These are phyloP conservation scores for Arachnomyces sp. DNA, from an alignment of 2,329 filamentous ascomycete species.

Conservation along the genomic window DNA sequence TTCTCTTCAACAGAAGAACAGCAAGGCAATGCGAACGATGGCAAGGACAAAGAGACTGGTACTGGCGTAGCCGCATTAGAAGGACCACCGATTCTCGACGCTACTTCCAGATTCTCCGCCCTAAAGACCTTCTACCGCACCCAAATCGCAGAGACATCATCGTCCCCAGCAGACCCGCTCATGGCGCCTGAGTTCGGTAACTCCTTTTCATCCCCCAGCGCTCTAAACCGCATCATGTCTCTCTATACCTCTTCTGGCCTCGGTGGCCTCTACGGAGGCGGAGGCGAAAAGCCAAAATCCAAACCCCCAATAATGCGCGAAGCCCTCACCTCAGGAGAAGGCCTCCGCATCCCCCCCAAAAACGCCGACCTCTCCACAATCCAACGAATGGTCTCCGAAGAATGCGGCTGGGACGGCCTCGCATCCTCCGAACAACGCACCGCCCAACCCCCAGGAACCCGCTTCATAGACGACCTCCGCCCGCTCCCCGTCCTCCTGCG, in stretches of 20 bases:
- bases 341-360: conserved; percentile 55
- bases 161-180: conserved; percentile 44
- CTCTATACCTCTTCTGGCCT: conserved; percentile 61
- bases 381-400: conserved; percentile 46
- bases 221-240: conserved; percentile 82
- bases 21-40: conserved; percentile 18
- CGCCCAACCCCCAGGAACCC: conserved; percentile 43
- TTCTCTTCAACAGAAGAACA: conserved; percentile 29
- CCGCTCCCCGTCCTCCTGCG: conserved; percentile 76
- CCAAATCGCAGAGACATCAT: conserved; percentile 59
- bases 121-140: conserved; percentile 73
- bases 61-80: conserved; percentile 26
- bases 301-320: conserved; percentile 73
- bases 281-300: conserved; percentile 55
- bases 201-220: conserved; percentile 64
- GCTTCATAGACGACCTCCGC: conserved; percentile 65
- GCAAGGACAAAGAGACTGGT: conserved; percentile 20
- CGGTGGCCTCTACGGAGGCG: conserved; percentile 44
- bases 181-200: conserved; percentile 37
- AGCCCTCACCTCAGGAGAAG: conserved; percentile 61
- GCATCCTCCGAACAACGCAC: conserved; percentile 45
- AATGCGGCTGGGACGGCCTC: conserved; percentile 56
- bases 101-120: conserved; percentile 64
- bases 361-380: conserved; percentile 54
- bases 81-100: conserved; percentile 38